Conservation (phyloP, 306 rosid genomes). For the Chamaecrista fasciculata region DNA sequence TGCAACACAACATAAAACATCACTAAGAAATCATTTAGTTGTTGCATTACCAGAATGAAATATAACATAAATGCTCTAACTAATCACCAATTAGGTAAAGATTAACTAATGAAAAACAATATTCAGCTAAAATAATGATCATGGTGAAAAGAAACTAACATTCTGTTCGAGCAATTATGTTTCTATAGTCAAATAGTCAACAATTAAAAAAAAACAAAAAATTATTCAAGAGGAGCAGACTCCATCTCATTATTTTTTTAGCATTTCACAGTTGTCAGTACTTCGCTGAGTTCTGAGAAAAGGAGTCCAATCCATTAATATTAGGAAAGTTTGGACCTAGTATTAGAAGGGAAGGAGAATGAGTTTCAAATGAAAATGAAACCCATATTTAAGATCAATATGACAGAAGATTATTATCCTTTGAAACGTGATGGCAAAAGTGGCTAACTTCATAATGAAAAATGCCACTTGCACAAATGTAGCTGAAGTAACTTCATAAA, state of each 20-base stretch:
- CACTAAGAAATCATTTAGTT: background rate
- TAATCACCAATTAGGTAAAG: background rate
- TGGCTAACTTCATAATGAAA: background rate
- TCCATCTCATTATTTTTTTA: background rate
- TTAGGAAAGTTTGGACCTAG: background rate
- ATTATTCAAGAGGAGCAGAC: background rate
- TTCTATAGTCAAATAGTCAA: background rate
- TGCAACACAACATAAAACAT: background rate
- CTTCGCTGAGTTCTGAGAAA: background rate
- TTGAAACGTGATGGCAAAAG: background rate
- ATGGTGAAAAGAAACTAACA: too few relatives aligned
- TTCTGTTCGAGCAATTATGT: background rate
- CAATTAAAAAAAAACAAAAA: background rate
- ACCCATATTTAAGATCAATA: background rate
- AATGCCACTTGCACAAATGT: constrained; percentile 1
- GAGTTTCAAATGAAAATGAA: background rate
- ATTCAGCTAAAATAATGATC: too few relatives aligned
- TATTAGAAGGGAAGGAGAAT: background rate
- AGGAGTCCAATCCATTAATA: background rate
- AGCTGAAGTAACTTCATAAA: background rate
- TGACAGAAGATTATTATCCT: background rate
- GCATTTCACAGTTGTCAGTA: background rate
- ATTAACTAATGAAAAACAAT: background rate
- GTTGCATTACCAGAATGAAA: too few relatives aligned
- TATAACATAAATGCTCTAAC: background rate